phyloP scores from a whole-genome alignment of 305 asterid genomes.

The Solanum hybrid region DNA sequence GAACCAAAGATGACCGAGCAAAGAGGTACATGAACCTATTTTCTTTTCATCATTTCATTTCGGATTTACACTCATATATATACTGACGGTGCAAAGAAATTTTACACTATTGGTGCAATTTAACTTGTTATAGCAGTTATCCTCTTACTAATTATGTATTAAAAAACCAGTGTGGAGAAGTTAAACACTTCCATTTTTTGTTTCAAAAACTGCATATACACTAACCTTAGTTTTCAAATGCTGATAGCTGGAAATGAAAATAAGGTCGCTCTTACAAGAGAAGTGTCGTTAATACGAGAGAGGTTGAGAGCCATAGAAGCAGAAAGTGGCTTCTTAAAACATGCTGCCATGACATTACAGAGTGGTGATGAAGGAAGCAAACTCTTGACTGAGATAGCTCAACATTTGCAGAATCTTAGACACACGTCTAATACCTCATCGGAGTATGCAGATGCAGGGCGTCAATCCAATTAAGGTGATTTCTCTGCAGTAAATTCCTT shows the following conservation, averaged over 20 bases:
- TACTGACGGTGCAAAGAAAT: background rate
- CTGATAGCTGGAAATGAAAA: constrained; percentile 22
- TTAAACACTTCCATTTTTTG: background rate
- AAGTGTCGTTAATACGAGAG: constrained; percentile 49
- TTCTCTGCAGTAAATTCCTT: background rate
- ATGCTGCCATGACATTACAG: constrained; percentile 67
- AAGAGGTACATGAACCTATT: constrained; percentile 1
- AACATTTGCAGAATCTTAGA: constrained; percentile 52
- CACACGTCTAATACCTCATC: constrained; percentile 17
- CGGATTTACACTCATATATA: background rate
- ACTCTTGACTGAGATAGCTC: constrained; percentile 75
- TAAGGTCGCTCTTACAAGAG: constrained; percentile 46
- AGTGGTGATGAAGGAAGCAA: constrained; percentile 56
- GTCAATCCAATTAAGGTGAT: constrained; percentile 4
- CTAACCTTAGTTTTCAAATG: background rate
- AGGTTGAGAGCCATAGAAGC: constrained; percentile 74
- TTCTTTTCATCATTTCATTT: background rate
- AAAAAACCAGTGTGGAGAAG: background rate
- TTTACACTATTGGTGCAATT: background rate
- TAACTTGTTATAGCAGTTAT: background rate
- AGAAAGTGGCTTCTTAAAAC: constrained; percentile 81
- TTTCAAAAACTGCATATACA: background rate
- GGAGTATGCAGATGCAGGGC: constrained; percentile 21
- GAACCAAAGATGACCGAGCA: constrained; percentile 22
- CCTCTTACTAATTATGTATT: background rate